Base-by-base conservation (phyloP, 805 yeast species). In the Kluyveromyces lactis region DNA sequence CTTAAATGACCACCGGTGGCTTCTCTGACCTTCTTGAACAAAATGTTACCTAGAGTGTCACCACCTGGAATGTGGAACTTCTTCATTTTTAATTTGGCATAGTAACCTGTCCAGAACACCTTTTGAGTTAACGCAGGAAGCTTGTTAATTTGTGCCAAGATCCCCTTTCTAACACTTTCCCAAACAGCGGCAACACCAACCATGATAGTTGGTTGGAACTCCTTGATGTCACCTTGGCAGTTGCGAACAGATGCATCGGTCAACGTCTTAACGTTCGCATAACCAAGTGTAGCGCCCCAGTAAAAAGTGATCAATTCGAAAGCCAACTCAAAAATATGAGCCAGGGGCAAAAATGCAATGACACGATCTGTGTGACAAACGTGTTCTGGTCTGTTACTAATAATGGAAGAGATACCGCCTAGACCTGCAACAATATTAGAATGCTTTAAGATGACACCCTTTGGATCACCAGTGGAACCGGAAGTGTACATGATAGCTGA, bases 141-240 rank as follows among this genome's bases (percentile, higher is more conserved):
- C 53, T 77, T 73, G 49, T 71, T 68, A 49, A 92, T 75, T 66
- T 89, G 87, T 40, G 75, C 75, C 42, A 86, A 45, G 43, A 92
- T 82, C 43, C 98, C 98, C 70, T 92, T 92, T 63, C 89, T 82
- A 45, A 92, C 86, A 28, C 82, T 73, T 69, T 92, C 98, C 95
- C 96, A 92, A 39, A 92, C 97, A 4, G 97, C 95, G 13, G 97
- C 97, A 42, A 92, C 98, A 63, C 96, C 98, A 48, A 87, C 96
- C 95, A 92, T 84, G 51, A 89, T 65, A 4, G 96, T 84, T 43
- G 98, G 98, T 61, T 78, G 72, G 65, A 87, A 84, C 55, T 82
- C 84, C 41, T 72, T 75, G 69, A 92, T 75, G 62, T 92, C 98
- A 55, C 96, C 90, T 42, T 74, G 67, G 68, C 95, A 87, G 67